phyloP scores from a whole-genome alignment of 2,329 filamentous ascomycete genomes.

The Phialocephala sp. region DNA sequence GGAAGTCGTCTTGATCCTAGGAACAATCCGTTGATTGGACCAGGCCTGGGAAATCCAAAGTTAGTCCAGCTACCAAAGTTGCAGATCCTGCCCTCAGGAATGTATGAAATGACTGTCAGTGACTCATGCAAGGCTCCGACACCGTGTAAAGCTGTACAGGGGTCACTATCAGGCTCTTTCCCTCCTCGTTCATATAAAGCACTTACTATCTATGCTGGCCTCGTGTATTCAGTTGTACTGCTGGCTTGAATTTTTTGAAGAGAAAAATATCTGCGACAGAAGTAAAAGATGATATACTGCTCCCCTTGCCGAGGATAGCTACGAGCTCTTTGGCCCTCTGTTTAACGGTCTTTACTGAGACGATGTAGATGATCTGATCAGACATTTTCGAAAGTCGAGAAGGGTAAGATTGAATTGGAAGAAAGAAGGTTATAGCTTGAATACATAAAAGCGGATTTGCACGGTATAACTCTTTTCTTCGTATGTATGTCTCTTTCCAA shows the following conservation, averaged over 20 bases:
- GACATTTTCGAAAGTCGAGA: not conserved
- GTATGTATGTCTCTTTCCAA: not conserved
- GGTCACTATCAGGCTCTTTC: not conserved
- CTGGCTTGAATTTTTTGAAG: not conserved
- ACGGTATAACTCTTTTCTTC: not conserved
- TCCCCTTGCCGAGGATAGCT: constrained; percentile 19
- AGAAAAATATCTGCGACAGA: not conserved
- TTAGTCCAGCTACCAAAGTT: not conserved
- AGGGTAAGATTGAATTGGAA: not conserved
- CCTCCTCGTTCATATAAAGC: not conserved
- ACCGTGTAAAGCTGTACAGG: constrained; percentile 10
- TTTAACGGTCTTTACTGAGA: constrained; percentile 20
- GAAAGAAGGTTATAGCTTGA: not conserved
- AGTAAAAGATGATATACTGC: not conserved
- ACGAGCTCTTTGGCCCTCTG: constrained; percentile 19
- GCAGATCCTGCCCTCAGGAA: not conserved
- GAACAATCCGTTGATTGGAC: constrained; percentile 24
- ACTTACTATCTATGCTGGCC: constrained; percentile 16
- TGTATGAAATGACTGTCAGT: constrained; percentile 14
- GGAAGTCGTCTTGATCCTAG: constrained; percentile 23
- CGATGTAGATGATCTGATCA: constrained; percentile 15
- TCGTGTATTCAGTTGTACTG: constrained; percentile 17
- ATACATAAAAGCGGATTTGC: not conserved
- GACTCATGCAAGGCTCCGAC: constrained; percentile 9
- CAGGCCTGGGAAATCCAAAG: constrained; percentile 15